Evolutionary conservation across 2,329 filamentous ascomycete species (phyloP).

Genomic region (Xylariaceae sp.): DNA sequence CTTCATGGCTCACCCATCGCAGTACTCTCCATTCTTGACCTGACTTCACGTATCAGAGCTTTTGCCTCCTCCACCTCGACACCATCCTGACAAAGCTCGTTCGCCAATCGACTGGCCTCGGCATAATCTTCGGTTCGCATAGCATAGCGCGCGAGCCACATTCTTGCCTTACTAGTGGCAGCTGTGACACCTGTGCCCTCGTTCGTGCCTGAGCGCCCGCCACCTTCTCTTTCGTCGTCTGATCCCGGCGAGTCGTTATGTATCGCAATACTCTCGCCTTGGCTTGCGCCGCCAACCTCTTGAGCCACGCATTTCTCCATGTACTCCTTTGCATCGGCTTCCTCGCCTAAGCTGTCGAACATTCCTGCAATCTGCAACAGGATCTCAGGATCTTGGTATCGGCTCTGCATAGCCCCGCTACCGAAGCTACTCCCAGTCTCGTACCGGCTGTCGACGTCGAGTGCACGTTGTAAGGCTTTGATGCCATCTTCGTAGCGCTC

Average conservation of each 20-base stretch:
- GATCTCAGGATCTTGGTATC: slow-evolving; percentile 81
- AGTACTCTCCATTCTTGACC: slow-evolving; percentile 54
- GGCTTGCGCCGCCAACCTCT: slow-evolving; percentile 64
- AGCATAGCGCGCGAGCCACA: slow-evolving; percentile 87
- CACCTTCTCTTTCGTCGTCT: slow-evolving; percentile 34
- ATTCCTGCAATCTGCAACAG: slow-evolving; percentile 84
- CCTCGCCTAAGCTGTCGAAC: slow-evolving; percentile 76
- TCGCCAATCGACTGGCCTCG: slow-evolving; percentile 74
- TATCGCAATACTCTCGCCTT: slow-evolving; percentile 49
- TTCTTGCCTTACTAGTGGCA: slow-evolving; percentile 84
- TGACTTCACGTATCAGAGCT: slow-evolving; percentile 80
- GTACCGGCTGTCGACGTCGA: slow-evolving; percentile 84
- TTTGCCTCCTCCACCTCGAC: slow-evolving; percentile 97
- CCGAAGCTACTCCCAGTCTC: slow-evolving; percentile 58
- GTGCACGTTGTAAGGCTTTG: slow-evolving; percentile 86
- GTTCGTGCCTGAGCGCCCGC: slow-evolving; percentile 22
- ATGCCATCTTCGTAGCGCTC: slow-evolving; percentile 84
- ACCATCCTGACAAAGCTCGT: slow-evolving; percentile 91
- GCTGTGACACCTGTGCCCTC: slow-evolving; percentile 78
- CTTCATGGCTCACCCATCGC: no score
- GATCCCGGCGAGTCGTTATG: slow-evolving; percentile 45
- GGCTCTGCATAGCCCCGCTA: slow-evolving; percentile 37
- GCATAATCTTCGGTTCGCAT: slow-evolving; percentile 71
- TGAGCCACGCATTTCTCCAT: slow-evolving; percentile 96
- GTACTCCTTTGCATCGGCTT: slow-evolving; percentile 79